Conservation (phyloP, 208 protist genomes). For the Endotrypanum monterogeii region DNA sequence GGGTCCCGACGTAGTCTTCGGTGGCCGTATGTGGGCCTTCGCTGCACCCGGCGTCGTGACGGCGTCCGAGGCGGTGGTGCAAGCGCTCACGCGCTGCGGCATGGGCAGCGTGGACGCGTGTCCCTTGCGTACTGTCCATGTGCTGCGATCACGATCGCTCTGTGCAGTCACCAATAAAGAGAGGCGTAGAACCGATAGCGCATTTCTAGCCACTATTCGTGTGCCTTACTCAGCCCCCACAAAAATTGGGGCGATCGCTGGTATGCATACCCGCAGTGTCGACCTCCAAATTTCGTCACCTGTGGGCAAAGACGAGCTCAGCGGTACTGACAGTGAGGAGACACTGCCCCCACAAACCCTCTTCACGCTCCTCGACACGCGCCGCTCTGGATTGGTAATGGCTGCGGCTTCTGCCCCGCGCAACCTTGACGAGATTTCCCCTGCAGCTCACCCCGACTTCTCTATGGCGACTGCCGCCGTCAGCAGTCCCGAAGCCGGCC, state of each 20-base stretch:
- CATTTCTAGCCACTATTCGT: background rate
- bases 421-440: background rate
- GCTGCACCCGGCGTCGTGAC: conserved; percentile 70
- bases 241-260: background rate
- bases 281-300: background rate
- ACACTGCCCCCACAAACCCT: conserved; percentile 19
- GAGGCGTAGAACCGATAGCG: background rate
- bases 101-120: conserved; percentile 13
- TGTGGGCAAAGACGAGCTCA: background rate
- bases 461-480: background rate
- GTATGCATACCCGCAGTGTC: background rate
- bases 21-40: conserved; percentile 74
- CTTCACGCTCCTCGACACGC: conserved; percentile 20
- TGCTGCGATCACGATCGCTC: conserved; percentile 12
- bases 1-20: conserved; percentile 66
- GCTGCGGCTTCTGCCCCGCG: conserved; percentile 1
- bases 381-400: conserved; percentile 15
- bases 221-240: background rate
- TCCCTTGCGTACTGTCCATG: conserved; percentile 8
- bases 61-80: conserved; percentile 27
- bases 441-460: background rate
- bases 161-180: background rate
- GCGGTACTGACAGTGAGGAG: background rate
- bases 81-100: conserved; percentile 10
- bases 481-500: background rate